Evolutionary conservation across 306 rosid species (phyloP).

Genomic region (Bauhinia variegata): DNA sequence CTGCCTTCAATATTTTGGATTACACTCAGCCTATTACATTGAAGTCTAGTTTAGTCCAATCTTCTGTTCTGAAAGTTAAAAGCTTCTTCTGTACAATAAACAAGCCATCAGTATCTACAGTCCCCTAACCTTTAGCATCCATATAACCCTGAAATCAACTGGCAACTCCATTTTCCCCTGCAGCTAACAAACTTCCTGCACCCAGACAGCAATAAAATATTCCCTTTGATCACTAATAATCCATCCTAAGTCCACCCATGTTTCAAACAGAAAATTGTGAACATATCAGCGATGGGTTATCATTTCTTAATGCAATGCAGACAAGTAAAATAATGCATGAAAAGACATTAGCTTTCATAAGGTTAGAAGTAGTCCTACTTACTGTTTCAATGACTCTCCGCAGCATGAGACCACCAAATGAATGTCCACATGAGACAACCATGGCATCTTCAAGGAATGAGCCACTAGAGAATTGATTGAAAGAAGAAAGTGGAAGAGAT

Average conservation of each 20-base stretch:
- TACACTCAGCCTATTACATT: constrained; percentile 1
- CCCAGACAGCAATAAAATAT: constrained; percentile 21
- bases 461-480: constrained; percentile 55
- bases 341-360: constrained; percentile 14
- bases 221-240: constrained; percentile 5
- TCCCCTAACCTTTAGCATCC: constrained; percentile 11
- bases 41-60: constrained; percentile 25
- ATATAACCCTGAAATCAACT: constrained; percentile 26
- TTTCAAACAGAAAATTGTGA: constrained; percentile 18
- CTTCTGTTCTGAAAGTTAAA: constrained; percentile 7
- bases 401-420: constrained; percentile 95
- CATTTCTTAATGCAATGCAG: constrained; percentile 28
- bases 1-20: constrained; percentile 12
- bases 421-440: constrained; percentile 96
- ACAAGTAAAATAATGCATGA: constrained; percentile 22
- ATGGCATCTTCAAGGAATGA: constrained; percentile 93
- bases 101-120: constrained; percentile 1
- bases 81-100: constrained; percentile 1
- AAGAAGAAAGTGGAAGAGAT: constrained; percentile 20
- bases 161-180: constrained; percentile 6
- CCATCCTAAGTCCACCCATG: constrained; percentile 9
- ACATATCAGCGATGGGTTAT: constrained; percentile 20
- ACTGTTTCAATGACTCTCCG: constrained; percentile 91
- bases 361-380: constrained; percentile 48
- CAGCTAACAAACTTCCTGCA: constrained; percentile 20